These are phyloP conservation scores for Yamadazyma triangularis DNA, from an alignment of 1,139 yeast species.

Conservation along the genomic window DNA sequence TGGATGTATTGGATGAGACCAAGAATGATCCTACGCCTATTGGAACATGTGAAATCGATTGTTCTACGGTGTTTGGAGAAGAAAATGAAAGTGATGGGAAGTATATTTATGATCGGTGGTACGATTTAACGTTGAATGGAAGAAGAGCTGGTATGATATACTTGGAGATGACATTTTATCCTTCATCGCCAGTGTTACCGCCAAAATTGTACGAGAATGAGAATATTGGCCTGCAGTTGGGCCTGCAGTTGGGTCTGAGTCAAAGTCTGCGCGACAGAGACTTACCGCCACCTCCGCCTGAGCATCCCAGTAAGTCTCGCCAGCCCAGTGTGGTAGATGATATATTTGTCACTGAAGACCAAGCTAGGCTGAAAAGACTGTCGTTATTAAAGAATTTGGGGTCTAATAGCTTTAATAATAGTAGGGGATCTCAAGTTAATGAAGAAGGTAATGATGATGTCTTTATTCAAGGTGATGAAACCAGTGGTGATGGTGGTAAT, in stretches of 20 bases:
- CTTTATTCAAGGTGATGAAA: constrained; percentile 2
- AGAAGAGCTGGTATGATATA: constrained; percentile 85
- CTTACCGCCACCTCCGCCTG: constrained; percentile 11
- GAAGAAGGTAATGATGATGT: too few species aligned
- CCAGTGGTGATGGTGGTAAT: constrained; percentile 5
- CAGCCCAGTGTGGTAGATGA: constrained; percentile 19
- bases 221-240: too few species aligned
- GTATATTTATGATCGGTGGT: constrained; percentile 74
- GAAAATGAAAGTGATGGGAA: constrained; percentile 63
- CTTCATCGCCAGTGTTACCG: constrained; percentile 50
- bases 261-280: too few species aligned
- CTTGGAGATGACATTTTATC: constrained; percentile 89
- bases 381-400: constrained; percentile 9
- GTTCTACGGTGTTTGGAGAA: constrained; percentile 56
- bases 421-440: too few species aligned
- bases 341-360: constrained; percentile 20
- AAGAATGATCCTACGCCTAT: constrained; percentile 83
- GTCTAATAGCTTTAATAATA: constrained; percentile 1
- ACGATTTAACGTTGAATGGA: constrained; percentile 61
- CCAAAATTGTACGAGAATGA: constrained; percentile 26
- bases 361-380: constrained; percentile 6
- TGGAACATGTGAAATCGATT: constrained; percentile 77
- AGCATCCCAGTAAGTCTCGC: constrained; percentile 8
- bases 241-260: not conserved
- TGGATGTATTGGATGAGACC: constrained; percentile 83